A percentile compares a stretch with the other conserved stretches of the same genome.
These are phyloP conservation scores for Phytomonas sp. DNA, from an alignment of 208 protist species.

Conservation along the genomic window DNA sequence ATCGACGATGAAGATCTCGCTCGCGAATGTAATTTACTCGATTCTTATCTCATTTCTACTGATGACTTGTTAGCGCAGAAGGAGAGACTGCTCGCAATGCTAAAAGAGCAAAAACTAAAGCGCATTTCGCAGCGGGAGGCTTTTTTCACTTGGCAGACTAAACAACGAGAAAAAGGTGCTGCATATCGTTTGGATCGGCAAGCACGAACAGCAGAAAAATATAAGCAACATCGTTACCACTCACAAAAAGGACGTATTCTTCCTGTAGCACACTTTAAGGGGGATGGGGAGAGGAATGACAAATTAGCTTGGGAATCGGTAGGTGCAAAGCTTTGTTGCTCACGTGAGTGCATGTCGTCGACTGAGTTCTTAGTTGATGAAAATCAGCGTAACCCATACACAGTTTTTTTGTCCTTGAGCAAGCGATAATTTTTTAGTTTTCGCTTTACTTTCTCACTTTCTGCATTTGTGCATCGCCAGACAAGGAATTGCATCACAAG, in stretches of 20 bases:
- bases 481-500: neutral
- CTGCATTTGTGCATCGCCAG: neutral
- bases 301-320: constrained; percentile 1
- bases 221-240: constrained; percentile 74
- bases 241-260: constrained; percentile 42
- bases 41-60: constrained; percentile 10
- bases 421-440: neutral
- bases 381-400: neutral
- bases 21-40: constrained; percentile 23
- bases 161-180: constrained; percentile 79
- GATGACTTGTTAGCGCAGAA: constrained; percentile 23
- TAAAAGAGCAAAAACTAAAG: constrained; percentile 47
- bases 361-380: constrained; percentile 8
- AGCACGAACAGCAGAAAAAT: constrained; percentile 57
- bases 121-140: constrained; percentile 62
- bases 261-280: constrained; percentile 20
- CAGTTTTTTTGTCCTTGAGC: constrained; percentile 3
- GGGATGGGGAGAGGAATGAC: neutral
- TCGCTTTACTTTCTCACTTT: neutral
- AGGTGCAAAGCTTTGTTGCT: constrained; percentile 2
- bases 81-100: constrained; percentile 30
- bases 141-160: constrained; percentile 76
- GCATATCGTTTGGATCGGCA: constrained; percentile 65
- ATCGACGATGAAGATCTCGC: constrained; percentile 39
- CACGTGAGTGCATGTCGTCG: neutral